These are phyloP conservation scores for Fomitopsis betulina DNA, from an alignment of 1,284 basidiomycete species.

Conservation along the genomic window DNA sequence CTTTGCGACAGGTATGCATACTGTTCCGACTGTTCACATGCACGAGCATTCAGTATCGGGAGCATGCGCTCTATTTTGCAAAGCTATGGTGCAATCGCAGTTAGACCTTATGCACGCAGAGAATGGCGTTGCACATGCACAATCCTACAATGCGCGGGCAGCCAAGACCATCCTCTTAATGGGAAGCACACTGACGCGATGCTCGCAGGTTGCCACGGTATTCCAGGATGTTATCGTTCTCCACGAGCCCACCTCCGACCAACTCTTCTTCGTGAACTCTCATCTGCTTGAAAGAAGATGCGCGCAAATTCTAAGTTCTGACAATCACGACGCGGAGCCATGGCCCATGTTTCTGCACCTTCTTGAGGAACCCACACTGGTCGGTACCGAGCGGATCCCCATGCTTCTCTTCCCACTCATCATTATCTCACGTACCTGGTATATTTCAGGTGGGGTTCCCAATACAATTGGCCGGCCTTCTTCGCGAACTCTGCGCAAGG, in stretches of 20 bases:
- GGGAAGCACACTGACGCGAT: background rate
- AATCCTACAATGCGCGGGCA: background rate
- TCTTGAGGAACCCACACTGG: constrained; percentile 4
- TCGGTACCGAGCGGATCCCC: constrained; percentile 1
- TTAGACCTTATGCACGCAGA: background rate
- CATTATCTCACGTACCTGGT: background rate
- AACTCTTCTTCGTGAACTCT: constrained; percentile 43
- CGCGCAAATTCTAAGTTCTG: background rate
- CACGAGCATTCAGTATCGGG: background rate
- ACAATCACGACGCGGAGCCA: background rate
- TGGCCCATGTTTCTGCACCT: constrained; percentile 9
- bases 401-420: background rate
- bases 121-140: background rate
- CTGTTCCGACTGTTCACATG: background rate
- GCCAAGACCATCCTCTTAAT: background rate
- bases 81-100: background rate
- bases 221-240: constrained; percentile 36
- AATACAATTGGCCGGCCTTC: background rate
- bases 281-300: constrained; percentile 12
- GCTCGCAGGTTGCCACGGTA: constrained; percentile 14
- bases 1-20: constrained; percentile 26
- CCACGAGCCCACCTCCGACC: constrained; percentile 35
- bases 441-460: background rate
- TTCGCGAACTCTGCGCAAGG: constrained; percentile 1
- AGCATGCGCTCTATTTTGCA: background rate